Percentiles rank a stretch among this genome's conserved stretches.
Evolutionary conservation across 1,139 yeast genomes (phyloP).

Genomic region (Zhuliangozyma blackwelliae): DNA sequence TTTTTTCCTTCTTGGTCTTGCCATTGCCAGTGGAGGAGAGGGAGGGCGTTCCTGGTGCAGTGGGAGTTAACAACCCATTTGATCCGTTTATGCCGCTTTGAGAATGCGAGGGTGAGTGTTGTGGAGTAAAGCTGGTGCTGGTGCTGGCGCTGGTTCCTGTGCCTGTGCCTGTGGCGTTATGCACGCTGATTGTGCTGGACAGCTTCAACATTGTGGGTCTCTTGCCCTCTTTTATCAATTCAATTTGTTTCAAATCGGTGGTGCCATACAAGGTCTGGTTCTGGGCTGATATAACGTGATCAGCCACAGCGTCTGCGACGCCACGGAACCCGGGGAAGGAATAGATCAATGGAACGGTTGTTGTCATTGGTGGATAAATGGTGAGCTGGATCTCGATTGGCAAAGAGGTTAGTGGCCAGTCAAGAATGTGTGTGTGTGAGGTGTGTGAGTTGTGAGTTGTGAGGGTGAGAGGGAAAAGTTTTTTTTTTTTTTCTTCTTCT

Average conservation of each 20-base stretch:
- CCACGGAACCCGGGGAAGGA: constrained; percentile 86
- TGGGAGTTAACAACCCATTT: constrained; percentile 1
- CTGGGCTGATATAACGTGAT: constrained; percentile 79
- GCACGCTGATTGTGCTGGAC: constrained; percentile 2
- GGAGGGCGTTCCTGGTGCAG: not conserved
- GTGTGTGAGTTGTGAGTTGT: not conserved
- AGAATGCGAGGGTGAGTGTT: constrained; percentile 10
- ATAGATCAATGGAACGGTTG: constrained; percentile 87
- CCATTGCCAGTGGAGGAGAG: constrained; percentile 2
- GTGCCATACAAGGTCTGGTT: constrained; percentile 59
- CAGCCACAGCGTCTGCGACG: constrained; percentile 94
- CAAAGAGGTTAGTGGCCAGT: not conserved
- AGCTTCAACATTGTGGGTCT: constrained; percentile 15
- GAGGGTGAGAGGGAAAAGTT: no score
- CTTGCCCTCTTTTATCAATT: constrained; percentile 20
- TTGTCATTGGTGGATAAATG: constrained; percentile 53
- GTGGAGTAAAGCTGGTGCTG: constrained; percentile 5
- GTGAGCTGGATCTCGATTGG: not conserved
- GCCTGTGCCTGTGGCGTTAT: not conserved
- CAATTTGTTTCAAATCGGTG: constrained; percentile 33
- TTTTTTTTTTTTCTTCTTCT: no score
- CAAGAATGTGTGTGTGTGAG: not conserved
- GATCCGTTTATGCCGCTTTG: constrained; percentile 8
- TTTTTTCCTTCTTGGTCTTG: constrained; percentile 26
- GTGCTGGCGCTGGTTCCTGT: not conserved